A percentile compares a stretch with the other conserved stretches of the same genome.
Evolutionary conservation across 2,329 filamentous ascomycete species (phyloP).

Genomic region (Penicillium paneum): DNA sequence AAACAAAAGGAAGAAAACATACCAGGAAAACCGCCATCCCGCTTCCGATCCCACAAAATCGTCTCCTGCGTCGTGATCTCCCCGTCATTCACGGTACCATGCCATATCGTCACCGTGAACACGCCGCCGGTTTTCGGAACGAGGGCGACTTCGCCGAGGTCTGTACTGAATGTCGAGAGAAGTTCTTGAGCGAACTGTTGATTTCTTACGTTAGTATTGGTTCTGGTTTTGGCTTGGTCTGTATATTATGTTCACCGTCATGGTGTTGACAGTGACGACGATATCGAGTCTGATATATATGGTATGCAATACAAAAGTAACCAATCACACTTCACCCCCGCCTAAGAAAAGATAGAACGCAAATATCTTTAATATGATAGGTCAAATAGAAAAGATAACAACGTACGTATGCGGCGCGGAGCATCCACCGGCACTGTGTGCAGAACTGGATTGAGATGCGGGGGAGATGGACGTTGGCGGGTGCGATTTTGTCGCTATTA

Average conservation of each 20-base stretch:
- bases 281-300: background rate
- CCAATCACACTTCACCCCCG: background rate
- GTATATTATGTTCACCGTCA: background rate
- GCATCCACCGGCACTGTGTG: slow-evolving; percentile 91
- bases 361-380: background rate
- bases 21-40: slow-evolving; percentile 82
- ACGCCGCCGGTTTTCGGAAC: slow-evolving; percentile 80
- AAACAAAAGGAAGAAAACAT: slow-evolving; percentile 15
- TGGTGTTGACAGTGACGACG: background rate
- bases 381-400: background rate
- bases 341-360: background rate
- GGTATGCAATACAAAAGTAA: background rate
- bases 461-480: slow-evolving; percentile 48
- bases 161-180: slow-evolving; percentile 82
- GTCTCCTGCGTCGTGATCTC: slow-evolving; percentile 45
- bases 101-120: slow-evolving; percentile 69
- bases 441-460: slow-evolving; percentile 87
- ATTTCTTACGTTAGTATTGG: background rate
- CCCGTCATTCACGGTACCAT: slow-evolving; percentile 17
- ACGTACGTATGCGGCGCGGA: slow-evolving; percentile 77
- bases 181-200: slow-evolving; percentile 86
- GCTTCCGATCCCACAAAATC: slow-evolving; percentile 82
- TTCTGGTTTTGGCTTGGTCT: background rate
- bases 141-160: slow-evolving; percentile 81
- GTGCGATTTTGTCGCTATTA: background rate